Evolutionary conservation across 2,329 filamentous ascomycete species (phyloP), one percentile per base, ranked within the genome.

Genomic region (Hymenoscyphus fructigenus): DNA sequence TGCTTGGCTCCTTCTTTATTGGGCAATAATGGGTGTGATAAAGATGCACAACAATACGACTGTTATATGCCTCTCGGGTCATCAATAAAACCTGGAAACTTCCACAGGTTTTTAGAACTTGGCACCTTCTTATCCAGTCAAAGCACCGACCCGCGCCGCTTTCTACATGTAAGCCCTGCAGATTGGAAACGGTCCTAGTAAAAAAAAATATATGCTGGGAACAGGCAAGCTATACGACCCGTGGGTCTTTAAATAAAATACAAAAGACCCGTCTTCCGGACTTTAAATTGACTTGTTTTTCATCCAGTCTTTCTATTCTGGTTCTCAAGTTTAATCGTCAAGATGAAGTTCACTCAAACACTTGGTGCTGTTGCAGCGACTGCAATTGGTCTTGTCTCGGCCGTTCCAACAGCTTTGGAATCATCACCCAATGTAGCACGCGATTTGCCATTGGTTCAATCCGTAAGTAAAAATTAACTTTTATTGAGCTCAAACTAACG

Each of bases 361-460:
- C 29, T 63, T 29, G 61, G 26, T 47, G 36, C 32, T 36, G 29
- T 41, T 23, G 41, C 56, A 15, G 61, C 55, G 17, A 53, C 59
- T 20, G 44, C 34, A n/a, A 38, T 50, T 32, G 38, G 23, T 50
- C 38, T 36, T 6, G 55, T 44, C 9, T 63, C 56, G 9, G 61
- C 61, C 50, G 7, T 53, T 29, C 61, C 61, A 47, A 32, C 55
- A 26, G 53, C 60, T 20, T 26, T 50, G 28, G 41, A 60, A 14
- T 14, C 61, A 47, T 53, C 61, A 15, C 17, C 29, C 9, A 47
- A 57, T 32, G 38, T 63, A 20, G 61, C 58, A 58, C 61, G 64
- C 47, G 65, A 65, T 28, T 56, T 68, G 23, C 67, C 67, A 17
- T 62, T 68, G n/a, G 67, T 69, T 47, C 62, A 67, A 58, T 69